Percentiles rank a stretch among this genome's conserved stretches.
These are phyloP conservation scores for Penicillium turbatum DNA, from an alignment of 495 filamentous ascomycete genomes.

Conservation along the genomic window DNA sequence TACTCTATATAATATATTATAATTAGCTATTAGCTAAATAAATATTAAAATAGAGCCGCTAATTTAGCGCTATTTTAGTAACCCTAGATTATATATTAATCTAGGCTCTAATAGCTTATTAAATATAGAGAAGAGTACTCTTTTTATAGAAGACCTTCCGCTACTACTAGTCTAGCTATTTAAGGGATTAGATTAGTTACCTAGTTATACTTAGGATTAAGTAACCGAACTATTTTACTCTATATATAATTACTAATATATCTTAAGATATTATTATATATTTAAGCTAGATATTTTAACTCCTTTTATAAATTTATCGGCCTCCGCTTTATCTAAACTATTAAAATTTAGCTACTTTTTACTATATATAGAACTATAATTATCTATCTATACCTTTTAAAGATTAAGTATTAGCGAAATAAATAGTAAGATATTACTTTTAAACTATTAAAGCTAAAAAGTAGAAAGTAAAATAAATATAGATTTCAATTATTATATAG, in stretches of 20 bases:
- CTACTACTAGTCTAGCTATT: slow-evolving; percentile 66
- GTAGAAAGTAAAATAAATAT: slow-evolving; percentile 41
- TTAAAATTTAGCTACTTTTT: slow-evolving; percentile 47
- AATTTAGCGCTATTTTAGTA: too few species aligned
- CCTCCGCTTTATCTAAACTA: slow-evolving; percentile 30
- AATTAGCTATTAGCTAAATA: too few species aligned
- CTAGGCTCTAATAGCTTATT: too few species aligned
- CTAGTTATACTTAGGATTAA: slow-evolving; percentile 75
- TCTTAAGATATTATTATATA: slow-evolving; percentile 48
- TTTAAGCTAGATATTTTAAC: slow-evolving; percentile 37
- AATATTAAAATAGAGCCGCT: too few species aligned
- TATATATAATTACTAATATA: slow-evolving; percentile 76
- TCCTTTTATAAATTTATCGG: slow-evolving; percentile 41
- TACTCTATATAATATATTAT: too few species aligned
- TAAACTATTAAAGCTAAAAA: slow-evolving; percentile 5
- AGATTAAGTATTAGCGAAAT: slow-evolving; percentile 47
- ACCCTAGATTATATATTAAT: too few species aligned
- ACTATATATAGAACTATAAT: slow-evolving; percentile 35
- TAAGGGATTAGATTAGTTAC: slow-evolving; percentile 65
- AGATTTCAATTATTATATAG: slow-evolving; percentile 42
- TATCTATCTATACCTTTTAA: slow-evolving; percentile 25
- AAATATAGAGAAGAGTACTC: slow-evolving; percentile 42
- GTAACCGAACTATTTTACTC: slow-evolving; percentile 65
- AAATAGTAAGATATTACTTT: slow-evolving; percentile 44
- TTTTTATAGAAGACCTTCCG: slow-evolving; percentile 57